phyloP scores from a whole-genome alignment of 768 basidiomycete species.

The Cystofilobasidium ferigula region DNA sequence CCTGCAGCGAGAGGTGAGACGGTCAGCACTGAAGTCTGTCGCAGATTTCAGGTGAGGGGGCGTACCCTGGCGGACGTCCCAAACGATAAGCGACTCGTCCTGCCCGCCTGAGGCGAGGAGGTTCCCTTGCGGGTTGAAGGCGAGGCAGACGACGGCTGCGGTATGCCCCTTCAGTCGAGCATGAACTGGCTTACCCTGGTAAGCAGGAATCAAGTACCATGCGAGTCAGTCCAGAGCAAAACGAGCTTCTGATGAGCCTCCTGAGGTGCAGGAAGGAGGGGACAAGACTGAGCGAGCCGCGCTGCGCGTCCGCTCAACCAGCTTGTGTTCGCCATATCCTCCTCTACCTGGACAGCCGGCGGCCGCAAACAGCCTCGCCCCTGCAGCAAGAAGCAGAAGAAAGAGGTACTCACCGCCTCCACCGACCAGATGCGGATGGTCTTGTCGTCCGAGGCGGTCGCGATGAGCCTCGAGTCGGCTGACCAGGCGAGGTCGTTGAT shows the following conservation, averaged over 20 bases:
- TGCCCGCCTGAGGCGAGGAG: slow-evolving; percentile 85
- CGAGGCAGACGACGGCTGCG: slow-evolving; percentile 85
- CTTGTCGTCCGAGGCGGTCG: slow-evolving; percentile 88
- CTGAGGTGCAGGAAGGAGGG: too few relatives aligned
- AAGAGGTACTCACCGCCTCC: slow-evolving; percentile 45
- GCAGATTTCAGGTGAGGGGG: background rate
- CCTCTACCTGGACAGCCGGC: too few relatives aligned
- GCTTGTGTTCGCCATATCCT: too few relatives aligned
- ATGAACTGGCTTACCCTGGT: slow-evolving; percentile 43
- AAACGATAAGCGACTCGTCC: slow-evolving; percentile 92
- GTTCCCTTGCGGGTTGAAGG: slow-evolving; percentile 81
- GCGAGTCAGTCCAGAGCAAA: too few relatives aligned
- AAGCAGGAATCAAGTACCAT: too few relatives aligned
- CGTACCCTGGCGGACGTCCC: slow-evolving; percentile 82
- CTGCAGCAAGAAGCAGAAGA: background rate
- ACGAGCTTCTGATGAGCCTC: too few relatives aligned
- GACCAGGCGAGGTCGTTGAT: slow-evolving; percentile 90
- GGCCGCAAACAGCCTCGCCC: too few relatives aligned
- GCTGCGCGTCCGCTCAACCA: too few relatives aligned
- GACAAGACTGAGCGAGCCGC: too few relatives aligned
- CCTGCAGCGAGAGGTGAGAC: slow-evolving; percentile 43
- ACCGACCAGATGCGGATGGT: slow-evolving; percentile 76
- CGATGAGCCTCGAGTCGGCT: slow-evolving; percentile 63
- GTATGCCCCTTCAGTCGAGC: slow-evolving; percentile 70
- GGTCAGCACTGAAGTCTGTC: background rate